These are phyloP conservation scores for Ampelocalamus luodianensis DNA, from an alignment of 176 grass and related monocot species.

Conservation along the genomic window DNA sequence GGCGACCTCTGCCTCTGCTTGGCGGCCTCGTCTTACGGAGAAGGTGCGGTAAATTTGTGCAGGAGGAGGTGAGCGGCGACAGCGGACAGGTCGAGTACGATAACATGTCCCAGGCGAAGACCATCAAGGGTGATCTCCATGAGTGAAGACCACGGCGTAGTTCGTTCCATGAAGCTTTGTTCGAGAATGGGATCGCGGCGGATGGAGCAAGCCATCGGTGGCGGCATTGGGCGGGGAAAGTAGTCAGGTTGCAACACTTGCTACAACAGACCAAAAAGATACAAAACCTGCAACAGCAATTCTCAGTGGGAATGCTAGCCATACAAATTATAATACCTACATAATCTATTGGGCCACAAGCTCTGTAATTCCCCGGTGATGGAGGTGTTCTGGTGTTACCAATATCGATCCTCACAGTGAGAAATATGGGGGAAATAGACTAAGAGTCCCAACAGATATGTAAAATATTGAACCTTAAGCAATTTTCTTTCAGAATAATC, in stretches of 20 bases:
- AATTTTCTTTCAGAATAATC: slow-evolving; percentile 16
- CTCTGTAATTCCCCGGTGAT: neutral
- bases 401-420: neutral
- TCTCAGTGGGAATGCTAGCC: neutral
- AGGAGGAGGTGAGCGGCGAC: too few relatives aligned
- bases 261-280: neutral
- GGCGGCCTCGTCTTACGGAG: too few relatives aligned
- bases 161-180: too few relatives aligned
- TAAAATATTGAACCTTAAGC: neutral
- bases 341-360: neutral
- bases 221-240: too few relatives aligned
- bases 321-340: neutral
- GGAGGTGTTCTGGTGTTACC: neutral
- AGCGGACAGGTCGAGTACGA: too few relatives aligned
- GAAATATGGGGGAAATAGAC: neutral
- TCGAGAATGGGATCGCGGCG: too few relatives aligned
- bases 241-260: neutral
- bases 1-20: too few relatives aligned
- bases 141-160: too few relatives aligned
- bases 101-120: too few relatives aligned
- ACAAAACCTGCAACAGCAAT: neutral
- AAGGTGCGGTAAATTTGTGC: too few relatives aligned
- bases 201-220: too few relatives aligned
- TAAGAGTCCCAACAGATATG: neutral
- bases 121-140: too few relatives aligned